Evolutionary conservation across 2,329 filamentous ascomycete genomes (phyloP).

Genomic region (Phyllosticta citribraziliensis): DNA sequence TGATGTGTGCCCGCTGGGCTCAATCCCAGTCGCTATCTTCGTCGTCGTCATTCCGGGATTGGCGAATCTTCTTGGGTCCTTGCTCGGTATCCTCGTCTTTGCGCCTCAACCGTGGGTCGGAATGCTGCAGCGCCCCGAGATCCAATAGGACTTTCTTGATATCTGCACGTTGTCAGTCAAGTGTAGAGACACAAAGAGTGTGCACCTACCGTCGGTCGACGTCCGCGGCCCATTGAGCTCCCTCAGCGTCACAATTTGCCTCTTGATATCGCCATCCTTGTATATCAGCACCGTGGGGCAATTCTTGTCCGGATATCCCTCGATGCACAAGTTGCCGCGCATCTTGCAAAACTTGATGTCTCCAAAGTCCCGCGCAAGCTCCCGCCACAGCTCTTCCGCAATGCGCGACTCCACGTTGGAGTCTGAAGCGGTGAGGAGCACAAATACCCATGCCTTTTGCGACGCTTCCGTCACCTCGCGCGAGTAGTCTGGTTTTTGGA

Average conservation of each 20-base stretch:
- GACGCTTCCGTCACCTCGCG: conserved; percentile 89
- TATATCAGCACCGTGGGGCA: conserved; percentile 92
- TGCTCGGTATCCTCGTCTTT: conserved; percentile 47
- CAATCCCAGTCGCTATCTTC: conserved; percentile 55
- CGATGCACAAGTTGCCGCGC: conserved; percentile 81
- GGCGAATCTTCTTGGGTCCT: conserved; percentile 45
- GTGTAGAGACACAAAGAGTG: not conserved
- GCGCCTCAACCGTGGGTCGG: conserved; percentile 65
- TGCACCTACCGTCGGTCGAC: conserved; percentile 16
- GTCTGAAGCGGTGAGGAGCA: conserved; percentile 70
- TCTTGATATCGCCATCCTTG: conserved; percentile 82
- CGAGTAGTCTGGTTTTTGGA: conserved; percentile 90
- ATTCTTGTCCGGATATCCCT: conserved; percentile 90
- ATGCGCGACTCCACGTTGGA: conserved; percentile 80
- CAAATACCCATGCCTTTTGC: conserved; percentile 55
- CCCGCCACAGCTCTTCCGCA: conserved; percentile 74
- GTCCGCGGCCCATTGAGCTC: conserved; percentile 56
- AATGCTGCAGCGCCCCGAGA: conserved; percentile 66
- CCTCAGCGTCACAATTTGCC: conserved; percentile 81
- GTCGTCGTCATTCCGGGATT: conserved; percentile 30
- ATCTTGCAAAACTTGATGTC: conserved; percentile 99
- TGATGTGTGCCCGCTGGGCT: not conserved
- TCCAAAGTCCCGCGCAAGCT: conserved; percentile 74
- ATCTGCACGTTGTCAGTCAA: conserved; percentile 36
- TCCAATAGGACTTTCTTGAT: conserved; percentile 75